phyloP scores from a whole-genome alignment of 306 rosid genomes.

The Mimosa bimucronata region DNA sequence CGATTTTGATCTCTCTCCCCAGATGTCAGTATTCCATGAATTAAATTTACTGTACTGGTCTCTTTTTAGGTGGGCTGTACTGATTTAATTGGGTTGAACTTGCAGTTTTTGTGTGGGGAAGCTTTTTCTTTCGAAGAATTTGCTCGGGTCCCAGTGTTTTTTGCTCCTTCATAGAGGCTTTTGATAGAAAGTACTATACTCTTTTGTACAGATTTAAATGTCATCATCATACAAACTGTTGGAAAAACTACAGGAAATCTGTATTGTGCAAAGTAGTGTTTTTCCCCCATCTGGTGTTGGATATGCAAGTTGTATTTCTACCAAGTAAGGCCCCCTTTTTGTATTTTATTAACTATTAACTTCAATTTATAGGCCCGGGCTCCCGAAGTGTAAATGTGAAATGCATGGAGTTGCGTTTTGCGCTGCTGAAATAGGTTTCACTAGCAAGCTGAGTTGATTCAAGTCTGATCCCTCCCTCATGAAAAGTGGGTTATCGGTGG shows the following conservation, averaged over 20 bases:
- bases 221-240: background rate
- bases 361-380: background rate
- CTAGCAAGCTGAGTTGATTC: background rate
- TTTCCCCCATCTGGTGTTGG: background rate
- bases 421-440: background rate
- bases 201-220: background rate
- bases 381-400: background rate
- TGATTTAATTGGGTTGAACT: slow-evolving; percentile 26
- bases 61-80: background rate
- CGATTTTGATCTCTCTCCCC: slow-evolving; percentile 21
- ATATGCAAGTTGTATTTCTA: background rate
- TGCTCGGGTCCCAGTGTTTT: background rate
- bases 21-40: slow-evolving; percentile 2
- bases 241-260: background rate
- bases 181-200: background rate
- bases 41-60: too few species aligned
- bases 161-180: background rate
- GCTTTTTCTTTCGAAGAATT: slow-evolving; percentile 1
- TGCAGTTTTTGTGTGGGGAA: slow-evolving; percentile 30
- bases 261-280: background rate
- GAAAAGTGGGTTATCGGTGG: background rate
- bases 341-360: background rate
- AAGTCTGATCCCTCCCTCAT: background rate
- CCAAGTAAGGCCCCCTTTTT: background rate
- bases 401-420: background rate